These are phyloP conservation scores for Penicillium sp. DNA, from an alignment of 2,329 filamentous ascomycete genomes.

Conservation along the genomic window DNA sequence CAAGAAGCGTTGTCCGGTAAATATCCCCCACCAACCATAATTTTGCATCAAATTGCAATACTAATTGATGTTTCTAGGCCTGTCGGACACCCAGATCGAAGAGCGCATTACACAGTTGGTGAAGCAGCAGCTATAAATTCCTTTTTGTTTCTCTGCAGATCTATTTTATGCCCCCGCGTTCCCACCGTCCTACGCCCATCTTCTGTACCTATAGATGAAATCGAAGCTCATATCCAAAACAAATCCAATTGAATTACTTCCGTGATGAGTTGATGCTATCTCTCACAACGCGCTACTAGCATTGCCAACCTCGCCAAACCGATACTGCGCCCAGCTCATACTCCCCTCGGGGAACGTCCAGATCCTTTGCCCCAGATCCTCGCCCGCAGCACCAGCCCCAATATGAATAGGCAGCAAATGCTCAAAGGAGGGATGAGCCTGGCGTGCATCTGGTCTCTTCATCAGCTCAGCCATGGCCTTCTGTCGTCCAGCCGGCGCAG, in stretches of 20 bases:
- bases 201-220: slow-evolving; percentile 36
- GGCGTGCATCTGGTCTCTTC: slow-evolving; percentile 46
- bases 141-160: slow-evolving; percentile 7
- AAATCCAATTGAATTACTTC: slow-evolving; percentile 3
- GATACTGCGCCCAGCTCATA: slow-evolving; percentile 49
- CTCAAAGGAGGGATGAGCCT: slow-evolving; percentile 57
- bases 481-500: slow-evolving; percentile 36
- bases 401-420: slow-evolving; percentile 55
- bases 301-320: slow-evolving; percentile 38
- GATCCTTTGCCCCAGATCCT: slow-evolving; percentile 39
- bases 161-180: slow-evolving; percentile 22
- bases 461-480: slow-evolving; percentile 41
- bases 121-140: slow-evolving; percentile 39
- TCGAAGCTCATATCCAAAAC: slow-evolving; percentile 17
- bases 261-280: not conserved
- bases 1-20: slow-evolving; percentile 54
- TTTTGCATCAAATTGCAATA: not conserved
- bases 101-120: slow-evolving; percentile 57
- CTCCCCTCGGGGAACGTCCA: slow-evolving; percentile 46
- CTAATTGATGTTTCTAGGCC: slow-evolving; percentile 38
- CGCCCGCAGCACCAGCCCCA: slow-evolving; percentile 48
- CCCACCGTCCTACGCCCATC: slow-evolving; percentile 19
- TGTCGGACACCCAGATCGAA: slow-evolving; percentile 64
- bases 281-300: slow-evolving; percentile 9
- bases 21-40: slow-evolving; percentile 10